Evolutionary conservation across 1,284 basidiomycete genomes (phyloP).

Genomic region (Tylopilus sp.): DNA sequence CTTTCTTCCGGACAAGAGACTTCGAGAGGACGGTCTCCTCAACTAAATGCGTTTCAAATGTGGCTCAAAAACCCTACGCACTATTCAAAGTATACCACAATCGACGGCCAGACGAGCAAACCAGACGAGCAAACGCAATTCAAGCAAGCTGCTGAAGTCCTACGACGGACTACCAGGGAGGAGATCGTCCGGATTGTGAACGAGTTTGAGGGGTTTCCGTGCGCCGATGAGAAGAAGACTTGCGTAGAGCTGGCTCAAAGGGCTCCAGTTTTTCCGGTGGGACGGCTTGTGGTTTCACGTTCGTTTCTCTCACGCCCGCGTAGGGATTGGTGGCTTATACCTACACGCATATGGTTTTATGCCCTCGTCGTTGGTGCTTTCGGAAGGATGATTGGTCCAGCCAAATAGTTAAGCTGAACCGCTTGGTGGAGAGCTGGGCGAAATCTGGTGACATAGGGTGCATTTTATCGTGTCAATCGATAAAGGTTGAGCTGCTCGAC

Average conservation of each 20-base stretch:
- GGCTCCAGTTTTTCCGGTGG: constrained; percentile 26
- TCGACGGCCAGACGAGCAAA: constrained; percentile 17
- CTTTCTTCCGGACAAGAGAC: not conserved
- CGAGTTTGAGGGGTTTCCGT: constrained; percentile 11
- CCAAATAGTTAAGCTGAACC: constrained; percentile 10
- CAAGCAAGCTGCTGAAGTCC: constrained; percentile 4
- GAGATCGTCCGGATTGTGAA: constrained; percentile 19
- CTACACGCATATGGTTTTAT: constrained; percentile 22
- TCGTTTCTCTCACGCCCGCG: constrained; percentile 11
- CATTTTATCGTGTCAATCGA: constrained; percentile 12
- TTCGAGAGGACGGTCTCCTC: not conserved
- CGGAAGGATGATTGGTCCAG: constrained; percentile 13
- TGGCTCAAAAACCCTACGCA: constrained; percentile 13
- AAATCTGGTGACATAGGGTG: constrained; percentile 5
- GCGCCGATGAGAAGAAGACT: not conserved
- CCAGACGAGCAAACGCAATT: not conserved
- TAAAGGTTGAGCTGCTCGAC: constrained; percentile 14
- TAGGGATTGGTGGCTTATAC: constrained; percentile 28
- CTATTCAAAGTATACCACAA: constrained; percentile 16
- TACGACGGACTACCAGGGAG: constrained; percentile 16
- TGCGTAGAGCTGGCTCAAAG: constrained; percentile 17
- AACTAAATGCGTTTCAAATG: constrained; percentile 14
- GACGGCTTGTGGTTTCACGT: not conserved
- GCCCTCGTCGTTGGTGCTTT: constrained; percentile 10
- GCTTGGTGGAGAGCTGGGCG: constrained; percentile 8